Evolutionary conservation across 495 filamentous ascomycete species (phyloP), one percentile per base, ranked within the genome.

Genomic region (Podospora tetraspora): DNA sequence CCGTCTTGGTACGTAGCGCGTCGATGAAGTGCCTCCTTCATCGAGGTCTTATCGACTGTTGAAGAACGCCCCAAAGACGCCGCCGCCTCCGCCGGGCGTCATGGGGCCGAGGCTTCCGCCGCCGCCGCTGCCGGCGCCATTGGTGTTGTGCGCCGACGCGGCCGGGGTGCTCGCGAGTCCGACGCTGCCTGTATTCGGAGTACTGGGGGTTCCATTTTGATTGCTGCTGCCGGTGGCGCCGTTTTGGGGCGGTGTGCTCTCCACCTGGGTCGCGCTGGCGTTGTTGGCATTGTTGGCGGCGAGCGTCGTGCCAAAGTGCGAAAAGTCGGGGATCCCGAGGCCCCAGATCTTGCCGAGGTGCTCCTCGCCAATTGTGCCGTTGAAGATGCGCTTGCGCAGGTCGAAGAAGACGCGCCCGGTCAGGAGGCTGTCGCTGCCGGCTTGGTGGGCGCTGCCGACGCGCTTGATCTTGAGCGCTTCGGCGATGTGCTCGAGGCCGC

Each of bases 321-420:
- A 88, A 71, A 90, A 91, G 64, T 82, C 83, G 22, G 81, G 82
- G 65, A 81, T 78, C 43, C 81, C 81, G 2, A 97, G 81, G 12
- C 94, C 94, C 91, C 93, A 97, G 69, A 97, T 90, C 75, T 94
- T 93, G 34, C 90, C 90, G 7, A 90, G 82, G 71, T 92, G 91
- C 62, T 92, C 91, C 63, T 89, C 85, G 10, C 88, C 82, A 61
- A 96, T 94, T 43, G 84, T 84, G 63, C 93, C 93, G 71, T 90
- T 89, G 79, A 96, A 96, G 58, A 97, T 92, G 59, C 89, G 82
- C 72, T 93, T 90, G 57, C 92, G 85, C 78, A 94, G 86, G 73
- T 91, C 90, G 83, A 93, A 96, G 81, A 96, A 99, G 22, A 97
- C 90, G 75, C 92, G 91, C 29, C 95, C 95, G 0, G 95, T 98